Evolutionary conservation across 768 basidiomycete genomes (phyloP).

Genomic region (Melanogaster broomeanus): DNA sequence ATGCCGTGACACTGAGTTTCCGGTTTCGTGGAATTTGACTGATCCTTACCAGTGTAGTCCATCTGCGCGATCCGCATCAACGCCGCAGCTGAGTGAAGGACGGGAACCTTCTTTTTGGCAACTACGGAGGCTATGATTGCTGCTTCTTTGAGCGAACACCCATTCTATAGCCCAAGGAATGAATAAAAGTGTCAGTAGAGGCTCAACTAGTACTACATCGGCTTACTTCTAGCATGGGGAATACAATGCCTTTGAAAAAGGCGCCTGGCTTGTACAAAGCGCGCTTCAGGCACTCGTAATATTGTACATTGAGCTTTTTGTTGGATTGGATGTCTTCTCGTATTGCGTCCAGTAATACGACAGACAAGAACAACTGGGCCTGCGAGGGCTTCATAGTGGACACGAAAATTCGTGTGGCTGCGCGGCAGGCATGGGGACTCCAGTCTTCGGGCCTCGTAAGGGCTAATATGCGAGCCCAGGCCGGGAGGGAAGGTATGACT

Average conservation of each 20-base stretch:
- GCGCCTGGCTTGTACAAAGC: conserved; percentile 95
- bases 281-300: conserved; percentile 91
- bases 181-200: conserved; percentile 28
- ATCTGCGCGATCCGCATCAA: conserved; percentile 91
- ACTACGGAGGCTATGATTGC: conserved; percentile 92
- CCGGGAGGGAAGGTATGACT: conserved; percentile 91
- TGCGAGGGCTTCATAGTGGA: conserved; percentile 96
- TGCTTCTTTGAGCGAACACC: conserved; percentile 92
- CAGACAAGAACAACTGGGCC: conserved; percentile 88
- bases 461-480: conserved; percentile 95
- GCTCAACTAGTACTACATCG: too few relatives aligned
- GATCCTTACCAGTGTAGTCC: conserved; percentile 84
- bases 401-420: conserved; percentile 93
- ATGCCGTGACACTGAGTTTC: neutral
- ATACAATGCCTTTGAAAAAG: conserved; percentile 97
- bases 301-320: conserved; percentile 90
- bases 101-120: conserved; percentile 87
- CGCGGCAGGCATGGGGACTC: conserved; percentile 94
- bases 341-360: conserved; percentile 87
- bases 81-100: conserved; percentile 96
- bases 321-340: conserved; percentile 85
- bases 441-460: conserved; percentile 91
- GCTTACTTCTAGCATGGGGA: conserved; percentile 89
- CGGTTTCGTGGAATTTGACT: neutral
- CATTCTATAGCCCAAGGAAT: conserved; percentile 43